Percentiles rank a stretch among this genome's conserved stretches.
phyloP scores from a whole-genome alignment of 2,329 filamentous ascomycete genomes.

The Metarhizium humberi region DNA sequence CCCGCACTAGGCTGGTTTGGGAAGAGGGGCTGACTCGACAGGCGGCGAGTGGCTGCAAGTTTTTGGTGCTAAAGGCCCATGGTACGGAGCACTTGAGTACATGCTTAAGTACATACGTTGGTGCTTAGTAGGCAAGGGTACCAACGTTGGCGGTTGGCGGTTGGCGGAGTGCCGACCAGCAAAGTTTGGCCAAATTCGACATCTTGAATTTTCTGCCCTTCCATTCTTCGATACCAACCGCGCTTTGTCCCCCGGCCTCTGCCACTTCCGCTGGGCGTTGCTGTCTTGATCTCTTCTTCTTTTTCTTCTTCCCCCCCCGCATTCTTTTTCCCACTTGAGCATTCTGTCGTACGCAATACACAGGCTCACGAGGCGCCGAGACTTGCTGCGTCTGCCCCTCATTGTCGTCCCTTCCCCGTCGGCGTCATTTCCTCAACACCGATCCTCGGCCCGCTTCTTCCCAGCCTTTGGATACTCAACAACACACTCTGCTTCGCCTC shows the following conservation, averaged over 20 bases:
- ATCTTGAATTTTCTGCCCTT: constrained; percentile 5
- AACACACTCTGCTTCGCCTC: neutral
- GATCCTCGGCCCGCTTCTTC: constrained; percentile 3
- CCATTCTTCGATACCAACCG: neutral
- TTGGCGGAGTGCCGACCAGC: too few species aligned
- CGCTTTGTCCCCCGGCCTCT: neutral
- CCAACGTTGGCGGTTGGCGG: too few species aligned
- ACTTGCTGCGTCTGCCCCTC: neutral
- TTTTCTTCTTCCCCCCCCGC: neutral
- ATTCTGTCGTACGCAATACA: neutral
- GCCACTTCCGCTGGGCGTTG: neutral
- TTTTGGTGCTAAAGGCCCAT: neutral
- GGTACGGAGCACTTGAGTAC: neutral
- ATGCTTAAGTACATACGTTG: neutral
- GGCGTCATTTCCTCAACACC: neutral
- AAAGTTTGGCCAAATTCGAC: neutral
- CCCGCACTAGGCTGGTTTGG: constrained; percentile 19
- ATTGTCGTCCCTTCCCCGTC: neutral
- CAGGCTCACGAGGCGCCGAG: neutral
- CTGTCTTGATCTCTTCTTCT: neutral
- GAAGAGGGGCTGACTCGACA: constrained; percentile 12
- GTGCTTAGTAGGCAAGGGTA: too few species aligned
- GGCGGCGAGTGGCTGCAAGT: constrained; percentile 4
- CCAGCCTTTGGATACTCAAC: neutral
- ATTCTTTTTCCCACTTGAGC: neutral